Percentiles rank a stretch among this genome's conserved stretches.
phyloP scores from a whole-genome alignment of 352 stramenopile species.

The Globisporangium carolinianum region DNA sequence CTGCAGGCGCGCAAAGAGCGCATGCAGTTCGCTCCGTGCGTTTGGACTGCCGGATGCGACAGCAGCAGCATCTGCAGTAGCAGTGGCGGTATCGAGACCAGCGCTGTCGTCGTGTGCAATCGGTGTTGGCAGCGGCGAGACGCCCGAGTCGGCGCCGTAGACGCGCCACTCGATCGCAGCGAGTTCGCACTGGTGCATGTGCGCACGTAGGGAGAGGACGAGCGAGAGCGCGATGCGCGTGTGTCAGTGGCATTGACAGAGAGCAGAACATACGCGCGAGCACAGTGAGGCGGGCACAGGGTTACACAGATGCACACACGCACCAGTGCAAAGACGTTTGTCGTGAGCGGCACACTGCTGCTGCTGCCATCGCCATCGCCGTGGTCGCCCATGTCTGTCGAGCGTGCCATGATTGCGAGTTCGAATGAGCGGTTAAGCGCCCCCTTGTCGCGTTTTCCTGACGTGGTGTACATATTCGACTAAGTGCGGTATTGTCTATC shows the following conservation, averaged over 20 bases:
- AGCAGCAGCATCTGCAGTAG: slow-evolving; percentile 5
- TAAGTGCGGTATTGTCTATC: too few relatives aligned
- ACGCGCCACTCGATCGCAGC: slow-evolving; percentile 45
- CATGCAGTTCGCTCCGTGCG: slow-evolving; percentile 11
- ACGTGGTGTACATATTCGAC: background rate
- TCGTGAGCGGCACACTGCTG: slow-evolving; percentile 9
- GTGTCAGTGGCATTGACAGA: slow-evolving; percentile 1
- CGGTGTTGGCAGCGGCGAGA: background rate
- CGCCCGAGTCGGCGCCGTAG: slow-evolving; percentile 15
- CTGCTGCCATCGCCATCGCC: background rate
- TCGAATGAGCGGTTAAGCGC: background rate
- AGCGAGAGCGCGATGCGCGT: background rate
- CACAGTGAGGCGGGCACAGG: background rate
- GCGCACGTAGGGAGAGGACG: slow-evolving; percentile 1
- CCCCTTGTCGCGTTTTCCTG: background rate
- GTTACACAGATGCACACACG: slow-evolving; percentile 1
- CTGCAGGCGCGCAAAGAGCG: slow-evolving; percentile 29
- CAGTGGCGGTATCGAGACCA: slow-evolving; percentile 8
- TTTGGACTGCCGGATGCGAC: too few relatives aligned
- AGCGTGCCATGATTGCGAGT: background rate
- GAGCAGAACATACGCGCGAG: background rate
- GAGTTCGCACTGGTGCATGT: slow-evolving; percentile 30
- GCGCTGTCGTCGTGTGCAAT: background rate
- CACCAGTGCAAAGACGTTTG: slow-evolving; percentile 45
- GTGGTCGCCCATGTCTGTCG: background rate